Evolutionary conservation across 805 yeast species (phyloP).

Genomic region (Cephaloascus fragrans): DNA sequence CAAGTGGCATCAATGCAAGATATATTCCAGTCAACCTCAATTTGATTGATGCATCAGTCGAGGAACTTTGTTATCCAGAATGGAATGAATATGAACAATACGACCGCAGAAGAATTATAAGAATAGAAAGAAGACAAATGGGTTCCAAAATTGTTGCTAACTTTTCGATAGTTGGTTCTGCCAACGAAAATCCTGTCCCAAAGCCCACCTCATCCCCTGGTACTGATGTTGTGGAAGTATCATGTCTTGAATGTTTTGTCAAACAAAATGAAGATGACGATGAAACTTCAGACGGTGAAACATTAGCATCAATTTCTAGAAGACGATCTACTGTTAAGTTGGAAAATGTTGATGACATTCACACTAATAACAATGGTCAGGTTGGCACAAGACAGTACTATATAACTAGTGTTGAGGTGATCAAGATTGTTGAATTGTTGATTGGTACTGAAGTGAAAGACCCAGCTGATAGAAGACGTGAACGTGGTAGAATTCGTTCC

Average conservation of each 20-base stretch:
- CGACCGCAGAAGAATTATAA: slow-evolving; percentile 47
- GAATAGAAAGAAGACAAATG: slow-evolving; percentile 45
- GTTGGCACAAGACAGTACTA: slow-evolving; percentile 26
- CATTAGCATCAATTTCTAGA: not conserved
- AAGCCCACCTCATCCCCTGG: slow-evolving; percentile 24
- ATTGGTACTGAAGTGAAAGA: slow-evolving; percentile 40
- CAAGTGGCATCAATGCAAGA: slow-evolving; percentile 12
- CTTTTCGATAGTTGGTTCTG: slow-evolving; percentile 44
- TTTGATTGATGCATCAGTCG: slow-evolving; percentile 33
- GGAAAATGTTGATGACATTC: slow-evolving; percentile 12
- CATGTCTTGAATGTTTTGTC: slow-evolving; percentile 41
- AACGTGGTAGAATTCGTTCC: slow-evolving; percentile 57
- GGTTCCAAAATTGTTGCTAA: slow-evolving; percentile 35
- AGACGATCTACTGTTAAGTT: slow-evolving; percentile 6
- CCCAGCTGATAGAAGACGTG: slow-evolving; percentile 45
- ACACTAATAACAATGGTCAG: slow-evolving; percentile 14
- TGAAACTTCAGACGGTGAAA: not conserved
- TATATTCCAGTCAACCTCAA: slow-evolving; percentile 38
- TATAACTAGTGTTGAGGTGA: slow-evolving; percentile 59
- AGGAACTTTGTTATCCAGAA: slow-evolving; percentile 38
- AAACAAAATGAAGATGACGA: slow-evolving; percentile 15
- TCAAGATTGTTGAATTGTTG: slow-evolving; percentile 52
- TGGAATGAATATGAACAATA: slow-evolving; percentile 37
- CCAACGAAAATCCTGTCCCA: slow-evolving; percentile 32
- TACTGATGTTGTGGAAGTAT: slow-evolving; percentile 46